These are phyloP conservation scores for Brassica rapa DNA, from an alignment of 345 rosid species.

Conservation along the genomic window DNA sequence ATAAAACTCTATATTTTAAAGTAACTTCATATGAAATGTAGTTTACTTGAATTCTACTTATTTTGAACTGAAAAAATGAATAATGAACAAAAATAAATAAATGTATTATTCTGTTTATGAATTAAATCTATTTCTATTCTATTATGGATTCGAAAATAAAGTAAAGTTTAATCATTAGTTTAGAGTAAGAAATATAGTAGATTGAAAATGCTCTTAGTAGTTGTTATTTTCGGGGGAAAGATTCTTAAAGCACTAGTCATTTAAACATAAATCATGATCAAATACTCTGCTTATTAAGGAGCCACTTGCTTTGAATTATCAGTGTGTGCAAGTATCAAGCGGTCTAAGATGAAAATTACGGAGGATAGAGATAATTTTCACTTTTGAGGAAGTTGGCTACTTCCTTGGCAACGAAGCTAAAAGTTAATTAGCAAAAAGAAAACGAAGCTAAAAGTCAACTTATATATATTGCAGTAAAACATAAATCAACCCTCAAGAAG, in stretches of 20 bases:
- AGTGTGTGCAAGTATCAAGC: neutral
- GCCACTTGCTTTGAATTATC: neutral
- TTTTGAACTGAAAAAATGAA: no score
- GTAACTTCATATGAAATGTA: no score
- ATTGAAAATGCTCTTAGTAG: no score
- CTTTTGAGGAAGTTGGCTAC: slow-evolving; percentile 9
- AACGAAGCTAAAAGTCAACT: slow-evolving; percentile 37
- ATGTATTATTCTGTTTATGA: neutral
- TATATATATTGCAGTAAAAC: slow-evolving; percentile 31
- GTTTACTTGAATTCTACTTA: neutral
- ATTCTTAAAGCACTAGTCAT: no score
- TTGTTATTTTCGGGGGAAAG: no score
- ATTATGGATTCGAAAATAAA: no score
- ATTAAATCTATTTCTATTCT: no score
- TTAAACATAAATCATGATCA: neutral
- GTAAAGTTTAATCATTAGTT: no score
- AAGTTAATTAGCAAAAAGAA: slow-evolving; percentile 14
- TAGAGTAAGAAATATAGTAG: no score
- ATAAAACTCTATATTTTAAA: no score
- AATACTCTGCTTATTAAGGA: neutral
- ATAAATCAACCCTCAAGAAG: neutral
- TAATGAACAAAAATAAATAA: no score
- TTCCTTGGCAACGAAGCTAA: slow-evolving; percentile 35
- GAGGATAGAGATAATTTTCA: neutral
- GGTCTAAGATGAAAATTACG: neutral